Percentiles rank a stretch among this genome's conserved stretches.
Conservation (phyloP, 768 basidiomycete species). For the Kwoniella sp. region DNA sequence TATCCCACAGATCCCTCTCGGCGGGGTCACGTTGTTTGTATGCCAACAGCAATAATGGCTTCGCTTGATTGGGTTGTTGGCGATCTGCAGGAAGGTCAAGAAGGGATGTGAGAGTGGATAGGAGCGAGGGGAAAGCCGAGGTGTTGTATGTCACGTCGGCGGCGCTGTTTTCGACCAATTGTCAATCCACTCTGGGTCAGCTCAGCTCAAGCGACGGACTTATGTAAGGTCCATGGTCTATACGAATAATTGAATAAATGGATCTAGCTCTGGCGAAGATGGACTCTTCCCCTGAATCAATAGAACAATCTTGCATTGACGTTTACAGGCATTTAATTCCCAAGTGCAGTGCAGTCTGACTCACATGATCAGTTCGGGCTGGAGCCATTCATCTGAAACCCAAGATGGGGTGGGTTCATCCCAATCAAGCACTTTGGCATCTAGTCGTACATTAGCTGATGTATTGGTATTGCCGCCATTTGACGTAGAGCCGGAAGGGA, state of each 20-base stretch:
- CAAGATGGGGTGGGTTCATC: conserved; percentile 65
- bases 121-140: conserved; percentile 73
- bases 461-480: background rate
- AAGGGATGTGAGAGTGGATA: conserved; percentile 67
- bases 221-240: too few species aligned
- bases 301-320: too few species aligned
- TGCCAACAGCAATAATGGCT: conserved; percentile 67
- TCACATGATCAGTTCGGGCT: conserved; percentile 68
- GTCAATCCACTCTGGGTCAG: too few species aligned
- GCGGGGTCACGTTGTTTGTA: conserved; percentile 82
- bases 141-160: conserved; percentile 93
- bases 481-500: background rate
- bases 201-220: too few species aligned
- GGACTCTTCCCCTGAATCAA: too few species aligned
- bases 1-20: conserved; percentile 74
- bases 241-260: too few species aligned
- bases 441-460: conserved; percentile 1
- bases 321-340: too few species aligned
- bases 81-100: conserved; percentile 32
- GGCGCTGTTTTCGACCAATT: conserved; percentile 62
- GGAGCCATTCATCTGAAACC: conserved; percentile 17
- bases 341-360: conserved; percentile 44
- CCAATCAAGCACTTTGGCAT: conserved; percentile 69
- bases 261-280: too few species aligned
- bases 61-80: conserved; percentile 1